Conservation (phyloP, 345 rosid species). For the Excoecaria cochinchinensis region DNA sequence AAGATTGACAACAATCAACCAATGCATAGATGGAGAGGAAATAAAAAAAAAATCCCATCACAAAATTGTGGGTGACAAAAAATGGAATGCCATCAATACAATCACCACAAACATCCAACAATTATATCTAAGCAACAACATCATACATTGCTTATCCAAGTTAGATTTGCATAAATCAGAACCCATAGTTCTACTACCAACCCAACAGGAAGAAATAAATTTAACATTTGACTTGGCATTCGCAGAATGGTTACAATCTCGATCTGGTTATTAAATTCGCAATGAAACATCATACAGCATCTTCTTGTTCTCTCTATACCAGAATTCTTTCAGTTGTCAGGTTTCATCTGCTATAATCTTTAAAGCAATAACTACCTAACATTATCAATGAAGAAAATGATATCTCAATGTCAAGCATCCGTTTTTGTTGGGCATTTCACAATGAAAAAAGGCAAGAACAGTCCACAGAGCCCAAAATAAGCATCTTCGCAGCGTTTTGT, state of each 20-base stretch:
- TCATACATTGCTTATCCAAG: background rate
- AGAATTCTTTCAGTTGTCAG: constrained; percentile 2
- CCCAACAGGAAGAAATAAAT: too few relatives aligned
- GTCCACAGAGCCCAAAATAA: background rate
- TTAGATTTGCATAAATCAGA: background rate
- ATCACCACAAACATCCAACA: background rate
- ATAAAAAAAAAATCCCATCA: constrained; percentile 4
- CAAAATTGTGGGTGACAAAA: background rate
- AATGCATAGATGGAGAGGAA: constrained; percentile 1
- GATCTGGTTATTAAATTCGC: background rate
- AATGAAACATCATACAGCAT: background rate
- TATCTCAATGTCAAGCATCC: background rate
- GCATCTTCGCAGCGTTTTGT: background rate
- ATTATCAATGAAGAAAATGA: background rate
- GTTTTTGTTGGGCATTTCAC: background rate
- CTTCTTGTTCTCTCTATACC: background rate
- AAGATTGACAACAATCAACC: constrained; percentile 6
- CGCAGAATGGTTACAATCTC: background rate
- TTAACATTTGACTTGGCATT: background rate
- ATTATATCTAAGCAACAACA: background rate
- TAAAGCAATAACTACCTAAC: background rate
- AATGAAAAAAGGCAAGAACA: background rate
- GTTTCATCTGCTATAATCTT: background rate
- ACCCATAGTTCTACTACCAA: background rate
- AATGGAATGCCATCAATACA: background rate